phyloP scores from a whole-genome alignment of 2,329 filamentous ascomycete genomes.

The Microsporum canis region DNA sequence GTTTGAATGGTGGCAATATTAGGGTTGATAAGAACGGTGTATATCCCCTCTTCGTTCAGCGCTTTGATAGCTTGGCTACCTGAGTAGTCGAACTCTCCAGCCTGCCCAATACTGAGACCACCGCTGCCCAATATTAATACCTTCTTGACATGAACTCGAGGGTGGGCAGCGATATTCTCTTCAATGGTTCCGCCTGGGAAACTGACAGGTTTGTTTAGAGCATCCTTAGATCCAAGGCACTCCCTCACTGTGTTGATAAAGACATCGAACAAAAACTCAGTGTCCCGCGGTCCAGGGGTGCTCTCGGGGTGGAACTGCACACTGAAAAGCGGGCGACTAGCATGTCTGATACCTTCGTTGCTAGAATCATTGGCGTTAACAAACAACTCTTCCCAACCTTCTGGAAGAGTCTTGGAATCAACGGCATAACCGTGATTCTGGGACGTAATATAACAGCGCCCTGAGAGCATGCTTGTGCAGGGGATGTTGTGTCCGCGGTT shows the following conservation, averaged over 20 bases:
- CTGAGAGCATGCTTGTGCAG: constrained; percentile 88
- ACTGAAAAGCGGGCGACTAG: constrained; percentile 81
- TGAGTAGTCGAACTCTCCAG: constrained; percentile 97
- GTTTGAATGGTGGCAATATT: constrained; percentile 99
- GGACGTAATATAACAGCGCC: constrained; percentile 96
- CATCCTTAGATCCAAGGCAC: constrained; percentile 54
- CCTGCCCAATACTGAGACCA: constrained; percentile 93
- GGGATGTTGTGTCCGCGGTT: constrained; percentile 98
- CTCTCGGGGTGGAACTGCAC: constrained; percentile 99
- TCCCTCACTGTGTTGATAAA: constrained; percentile 78
- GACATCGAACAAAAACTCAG: constrained; percentile 92
- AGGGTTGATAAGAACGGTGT: constrained; percentile 95
- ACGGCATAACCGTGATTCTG: constrained; percentile 98
- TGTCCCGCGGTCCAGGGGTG: constrained; percentile 87
- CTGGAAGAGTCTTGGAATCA: constrained; percentile 61
- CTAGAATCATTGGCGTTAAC: constrained; percentile 97
- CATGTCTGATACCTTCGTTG: constrained; percentile 93
- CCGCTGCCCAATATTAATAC: constrained; percentile 88
- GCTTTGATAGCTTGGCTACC: constrained; percentile 98
- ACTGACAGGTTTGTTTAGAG: constrained; percentile 60
- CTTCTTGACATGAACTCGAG: constrained; percentile 80
- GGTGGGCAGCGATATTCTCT: constrained; percentile 66
- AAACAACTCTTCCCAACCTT: constrained; percentile 85
- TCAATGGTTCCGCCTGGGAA: constrained; percentile 77
- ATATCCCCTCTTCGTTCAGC: constrained; percentile 93